Conservation (phyloP, 228 moss, liverwort and hornwort species). For the Sphagnum fallax region DNA sequence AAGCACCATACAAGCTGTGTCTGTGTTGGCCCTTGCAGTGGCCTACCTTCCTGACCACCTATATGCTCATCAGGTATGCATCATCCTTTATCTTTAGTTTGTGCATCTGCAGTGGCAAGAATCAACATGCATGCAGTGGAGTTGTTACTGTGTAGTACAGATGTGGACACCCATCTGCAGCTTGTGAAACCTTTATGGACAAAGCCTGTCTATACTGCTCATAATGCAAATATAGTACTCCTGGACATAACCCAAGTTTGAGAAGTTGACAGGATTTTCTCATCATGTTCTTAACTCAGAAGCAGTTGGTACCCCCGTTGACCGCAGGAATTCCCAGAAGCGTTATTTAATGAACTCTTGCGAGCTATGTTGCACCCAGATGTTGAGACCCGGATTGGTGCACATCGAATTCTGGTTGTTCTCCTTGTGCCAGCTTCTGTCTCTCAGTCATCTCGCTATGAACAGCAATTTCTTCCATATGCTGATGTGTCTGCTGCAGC, state of each 20-base stretch:
- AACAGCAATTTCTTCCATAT: constrained; percentile 44
- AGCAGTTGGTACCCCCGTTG: too few relatives aligned
- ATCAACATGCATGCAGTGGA: neutral
- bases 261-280: too few relatives aligned
- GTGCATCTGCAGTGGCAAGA: neutral
- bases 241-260: too few relatives aligned
- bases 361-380: constrained; percentile 89
- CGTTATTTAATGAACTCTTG: constrained; percentile 71
- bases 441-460: constrained; percentile 38
- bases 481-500: constrained; percentile 20
- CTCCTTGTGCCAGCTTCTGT: constrained; percentile 73
- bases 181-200: too few relatives aligned
- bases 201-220: too few relatives aligned
- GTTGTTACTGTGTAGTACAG: too few relatives aligned
- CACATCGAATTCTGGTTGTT: constrained; percentile 71
- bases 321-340: constrained; percentile 78
- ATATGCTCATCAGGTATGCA: constrained; percentile 61
- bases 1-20: constrained; percentile 74
- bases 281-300: too few relatives aligned
- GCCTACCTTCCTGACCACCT: constrained; percentile 76
- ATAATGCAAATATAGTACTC: too few relatives aligned
- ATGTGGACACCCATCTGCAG: too few relatives aligned
- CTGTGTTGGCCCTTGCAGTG: constrained; percentile 71
- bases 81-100: neutral
- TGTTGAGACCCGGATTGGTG: constrained; percentile 72